Evolutionary conservation across 495 filamentous ascomycete genomes (phyloP), one percentile per base, ranked within the genome.

Genomic region (Hypoxylon subgilvum): DNA sequence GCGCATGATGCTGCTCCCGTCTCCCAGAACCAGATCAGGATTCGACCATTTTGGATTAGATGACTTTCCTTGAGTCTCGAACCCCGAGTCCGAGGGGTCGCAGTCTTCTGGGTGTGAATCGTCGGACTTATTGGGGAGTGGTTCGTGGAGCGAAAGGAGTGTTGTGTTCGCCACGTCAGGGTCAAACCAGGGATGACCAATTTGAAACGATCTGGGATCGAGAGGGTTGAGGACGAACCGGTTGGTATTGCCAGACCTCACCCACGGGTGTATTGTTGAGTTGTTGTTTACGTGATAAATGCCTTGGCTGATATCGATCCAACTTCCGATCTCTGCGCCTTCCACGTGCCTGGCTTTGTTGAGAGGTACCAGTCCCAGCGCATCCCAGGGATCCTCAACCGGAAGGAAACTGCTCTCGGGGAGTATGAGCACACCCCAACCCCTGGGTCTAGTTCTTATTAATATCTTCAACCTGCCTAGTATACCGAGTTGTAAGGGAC

Each of bases 381-480:
- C 50, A 16, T 78, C 72, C 6, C 54, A 51, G 21, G 69, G 31
- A 16, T 58, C 52, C 3, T 58, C 61, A 10, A 69, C 69, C 6
- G 67, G 63, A 38, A 71, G 66, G 58, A 81, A 81, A 46, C 65
- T 72, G 22, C 65, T 72, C 28, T 73, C 66, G 1, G 75, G 72
- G 5, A 83, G 67, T 10, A 75, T 66, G 16, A 82, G 51, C 12
- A 81, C 72, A 13, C 78, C 74, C 80, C 80, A 83, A 1, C 74
- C 77, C 32, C 59, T 68, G 43, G 66, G 51, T 14, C 54, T 64
- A 17, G 5, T 50, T 60, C 16, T 14, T 28, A 19, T 67, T 46
- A 57, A 53, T 22, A 28, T 46, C 12, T 39, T 34, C 13, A 17
- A 44, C 27, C 36, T 5, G 8, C 27, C 36, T 5, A 9, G 19